Percentiles rank a stretch among this genome's conserved stretches.
These are phyloP conservation scores for Fagopyrum homotropicum DNA, from an alignment of 148 eudicot species.

Conservation along the genomic window DNA sequence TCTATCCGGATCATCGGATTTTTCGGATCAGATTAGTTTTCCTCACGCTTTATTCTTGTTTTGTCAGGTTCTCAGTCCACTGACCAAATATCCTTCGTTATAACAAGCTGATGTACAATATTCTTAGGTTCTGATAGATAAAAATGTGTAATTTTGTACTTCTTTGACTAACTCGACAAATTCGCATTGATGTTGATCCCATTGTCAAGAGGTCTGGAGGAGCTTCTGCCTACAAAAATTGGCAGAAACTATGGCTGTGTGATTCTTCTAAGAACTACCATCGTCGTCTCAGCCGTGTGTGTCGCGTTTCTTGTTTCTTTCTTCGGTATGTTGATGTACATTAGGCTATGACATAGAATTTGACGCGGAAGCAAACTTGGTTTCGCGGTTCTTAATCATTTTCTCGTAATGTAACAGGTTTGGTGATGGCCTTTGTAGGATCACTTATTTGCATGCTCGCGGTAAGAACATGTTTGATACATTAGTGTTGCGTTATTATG, in stretches of 20 bases:
- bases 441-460: constrained; percentile 59
- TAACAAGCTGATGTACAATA: not conserved
- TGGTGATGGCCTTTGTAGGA: constrained; percentile 70
- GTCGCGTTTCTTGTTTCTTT: constrained; percentile 66
- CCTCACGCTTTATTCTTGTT: not conserved
- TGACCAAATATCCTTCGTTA: constrained; percentile 65
- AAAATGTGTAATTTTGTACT: not conserved
- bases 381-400: not conserved
- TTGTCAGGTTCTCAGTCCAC: constrained; percentile 63
- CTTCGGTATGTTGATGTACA: constrained; percentile 32
- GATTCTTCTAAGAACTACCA: constrained; percentile 41
- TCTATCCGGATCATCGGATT: not conserved
- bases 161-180: not conserved
- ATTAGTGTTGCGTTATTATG: not conserved
- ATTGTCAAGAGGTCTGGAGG: constrained; percentile 64
- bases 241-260: constrained; percentile 39
- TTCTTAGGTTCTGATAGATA: not conserved
- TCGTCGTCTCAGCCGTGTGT: constrained; percentile 52
- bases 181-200: constrained; percentile 55
- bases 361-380: no score
- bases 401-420: constrained; percentile 30
- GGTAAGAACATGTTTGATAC: constrained; percentile 21
- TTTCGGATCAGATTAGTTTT: not conserved
- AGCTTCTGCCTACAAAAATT: constrained; percentile 47
- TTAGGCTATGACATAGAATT: not conserved